Base-by-base conservation (phyloP, 768 basidiomycete species). In the Lentinula detonsa region DNA sequence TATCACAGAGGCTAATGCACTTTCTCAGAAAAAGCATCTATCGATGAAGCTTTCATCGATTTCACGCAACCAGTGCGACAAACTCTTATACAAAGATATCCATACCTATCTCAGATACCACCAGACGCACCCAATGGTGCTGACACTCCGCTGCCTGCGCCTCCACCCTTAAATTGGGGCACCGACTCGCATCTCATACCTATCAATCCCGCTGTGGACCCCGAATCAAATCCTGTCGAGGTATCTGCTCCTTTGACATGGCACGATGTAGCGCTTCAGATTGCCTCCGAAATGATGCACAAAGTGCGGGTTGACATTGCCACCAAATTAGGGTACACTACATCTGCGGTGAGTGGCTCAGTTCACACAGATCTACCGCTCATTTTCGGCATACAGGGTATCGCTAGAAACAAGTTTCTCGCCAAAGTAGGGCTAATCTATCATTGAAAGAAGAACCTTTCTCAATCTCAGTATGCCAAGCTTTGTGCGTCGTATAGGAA, bases 11-110 rank as follows among this genome's bases (percentile, higher is more conserved):
- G 39, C 55, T 58, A 45, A 42, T 9, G 31, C 7, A 49, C 40
- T 42, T 5, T 28, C 2, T 42, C 34, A 95, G 96, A 99, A 74
- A 97, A 95, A 71, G 97, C 97, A 23, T 96, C 93, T 0, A 97
- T 98, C 39, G 97, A 98, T 68, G 97, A 99, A 69, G 94, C 93
- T 0, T 99, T 95, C 72, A 85, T 98, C 60, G 96, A 98, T 71
- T 83, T 98, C 60, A 91, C 94, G 3, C 80, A 80, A 8, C 87
- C 89, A 37, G 86, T 93, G n/a, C 86, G 91, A 40, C 83, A 87
- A 60, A 75, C 82, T 49, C 73, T 99, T 1, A 75, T 98, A 2
- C 79, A 83, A 53, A 78, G 85, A 45, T 93, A 88, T 68, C 91
- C 95, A 0, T 79, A 92, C 69, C 84, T 99, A 28, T 80, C 85